Base-by-base conservation (phyloP, 257 asterid genomes). In the Solanum pinnatisectum region DNA sequence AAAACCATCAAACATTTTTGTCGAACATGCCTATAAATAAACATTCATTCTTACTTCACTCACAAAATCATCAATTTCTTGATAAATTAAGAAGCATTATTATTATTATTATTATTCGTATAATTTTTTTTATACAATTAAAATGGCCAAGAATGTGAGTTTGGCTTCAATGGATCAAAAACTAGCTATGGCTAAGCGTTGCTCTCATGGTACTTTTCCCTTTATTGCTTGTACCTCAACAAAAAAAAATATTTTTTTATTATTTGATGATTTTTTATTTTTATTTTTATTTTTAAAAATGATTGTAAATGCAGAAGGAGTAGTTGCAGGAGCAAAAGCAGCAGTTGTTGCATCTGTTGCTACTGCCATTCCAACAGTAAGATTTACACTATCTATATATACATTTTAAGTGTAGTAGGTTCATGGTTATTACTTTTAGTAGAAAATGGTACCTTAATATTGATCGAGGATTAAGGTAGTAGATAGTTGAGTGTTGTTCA, bases 331-430 rank as follows among this genome's bases (percentile, higher is more conserved):
- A 89, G 93, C 98, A 30, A 96, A 95, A 91, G 99, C 98, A 60
- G 99, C 98, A 8, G 91, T 89, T 20, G 73, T 94, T 86, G 98
- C 98, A 46, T 73, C 98, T 70, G 89, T 95, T 90, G 98, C 98
- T 2, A 93, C 98, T 83, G 99, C 98, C n/a, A 93, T 96, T 88
- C 98, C 99, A 33, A 96, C 98, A 37, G 98, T 95, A 91, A 35
- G 90, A 56, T 20, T 63, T 37, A 76, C 59, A 59, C 56, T 23
- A 10, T 46, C 59, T 72, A 8, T 22, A 23, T 9, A 56, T 8
- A 20, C n/a, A 56, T 56, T 56, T 56, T 8, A 1, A 56, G 5
- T 3, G 25, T 56, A 20, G 25, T 56, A 56, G 10, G 11, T 56
- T 56, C 2, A 10, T 56, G 2, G 5, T 56, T 56, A 9, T 56